These are phyloP conservation scores for Harrya chromipes DNA, from an alignment of 768 basidiomycete genomes.

Conservation along the genomic window DNA sequence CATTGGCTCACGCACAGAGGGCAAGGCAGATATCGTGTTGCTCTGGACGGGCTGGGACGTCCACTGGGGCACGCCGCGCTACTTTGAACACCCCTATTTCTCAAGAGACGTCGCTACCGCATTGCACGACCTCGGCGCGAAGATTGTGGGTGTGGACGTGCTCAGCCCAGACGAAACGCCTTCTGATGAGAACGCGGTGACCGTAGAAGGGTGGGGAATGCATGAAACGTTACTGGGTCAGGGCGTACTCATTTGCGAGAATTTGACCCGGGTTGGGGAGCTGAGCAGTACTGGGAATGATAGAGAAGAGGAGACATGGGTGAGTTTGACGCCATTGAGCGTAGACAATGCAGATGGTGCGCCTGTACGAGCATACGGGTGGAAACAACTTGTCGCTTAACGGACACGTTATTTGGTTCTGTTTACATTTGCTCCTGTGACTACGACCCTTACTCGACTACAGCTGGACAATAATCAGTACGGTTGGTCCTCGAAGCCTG, in stretches of 20 bases:
- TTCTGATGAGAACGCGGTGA: constrained; percentile 7
- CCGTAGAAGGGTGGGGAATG: constrained; percentile 39
- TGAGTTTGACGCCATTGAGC: constrained; percentile 58
- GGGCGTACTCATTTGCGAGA: constrained; percentile 69
- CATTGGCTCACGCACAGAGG: constrained; percentile 25
- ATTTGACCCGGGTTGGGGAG: constrained; percentile 52
- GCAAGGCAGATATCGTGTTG: constrained; percentile 42
- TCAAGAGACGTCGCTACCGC: constrained; percentile 47
- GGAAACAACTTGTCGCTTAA: constrained; percentile 24
- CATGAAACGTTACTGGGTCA: constrained; percentile 60
- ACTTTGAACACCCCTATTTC: constrained; percentile 66
- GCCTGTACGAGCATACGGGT: constrained; percentile 69
- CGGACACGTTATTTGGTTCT: constrained; percentile 10
- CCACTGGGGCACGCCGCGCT: constrained; percentile 47
- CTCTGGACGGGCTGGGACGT: constrained; percentile 69
- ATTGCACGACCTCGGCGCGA: constrained; percentile 50
- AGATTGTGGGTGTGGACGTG: constrained; percentile 60
- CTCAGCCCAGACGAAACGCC: constrained; percentile 66
- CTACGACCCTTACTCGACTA: too few relatives aligned
- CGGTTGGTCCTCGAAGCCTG: too few relatives aligned
- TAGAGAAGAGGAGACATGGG: constrained; percentile 33
- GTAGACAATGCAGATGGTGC: constrained; percentile 62
- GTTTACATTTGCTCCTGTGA: constrained; percentile 6
- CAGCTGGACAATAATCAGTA: too few relatives aligned
- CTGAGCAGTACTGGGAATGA: constrained; percentile 28